Base-by-base conservation (phyloP, 2,329 filamentous ascomycete genomes). In the Xylaria sp. region DNA sequence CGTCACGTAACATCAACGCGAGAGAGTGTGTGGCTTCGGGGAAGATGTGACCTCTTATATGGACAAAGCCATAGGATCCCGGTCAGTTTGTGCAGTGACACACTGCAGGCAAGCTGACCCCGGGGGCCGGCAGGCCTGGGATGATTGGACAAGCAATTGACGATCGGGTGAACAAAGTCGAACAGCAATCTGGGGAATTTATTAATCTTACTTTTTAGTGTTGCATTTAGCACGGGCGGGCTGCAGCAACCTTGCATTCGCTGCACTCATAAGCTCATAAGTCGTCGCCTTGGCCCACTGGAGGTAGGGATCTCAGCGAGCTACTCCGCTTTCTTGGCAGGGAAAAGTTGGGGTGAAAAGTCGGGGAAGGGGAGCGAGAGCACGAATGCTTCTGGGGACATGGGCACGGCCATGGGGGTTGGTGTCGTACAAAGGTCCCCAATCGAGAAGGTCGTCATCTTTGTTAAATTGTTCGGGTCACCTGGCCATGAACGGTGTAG, bases 251-350 rank as follows among this genome's bases (percentile, higher is more conserved):
- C 39, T 58, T 68, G 57, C 66, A 65, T 67, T 6, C 42, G n/a
- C 14, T 39, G 30, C 42, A 48, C 32, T 19, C 51, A 24, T 36
- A 36, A 7, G 7, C 34, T 36, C 34, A 8, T 57, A 34, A 19
- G 47, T 17, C 47, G 5, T 50, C 64, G 69, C 68, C 68, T 51
- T 61, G 30, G 67, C 63, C 67, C 64, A 36, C 21, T 54, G 9
- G 21, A 36, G 30, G 42, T 24, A 32, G 9, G 39, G 68, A 51
- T 51, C 48, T 45, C 21, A 36, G 39, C 45, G 54, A 75, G 73
- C 74, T 74, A 73, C 74, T 77, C 75, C 74, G 74, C 75, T 71
- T 75, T 74, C 73, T 75, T 75, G 73, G 73, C 71, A 65, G 64
- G 48, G 57, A 71, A 75, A 76, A 75, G 70, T 76, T 74, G 74